Conservation (phyloP, 1,139 yeast species). For the Geotrichum reessii region DNA sequence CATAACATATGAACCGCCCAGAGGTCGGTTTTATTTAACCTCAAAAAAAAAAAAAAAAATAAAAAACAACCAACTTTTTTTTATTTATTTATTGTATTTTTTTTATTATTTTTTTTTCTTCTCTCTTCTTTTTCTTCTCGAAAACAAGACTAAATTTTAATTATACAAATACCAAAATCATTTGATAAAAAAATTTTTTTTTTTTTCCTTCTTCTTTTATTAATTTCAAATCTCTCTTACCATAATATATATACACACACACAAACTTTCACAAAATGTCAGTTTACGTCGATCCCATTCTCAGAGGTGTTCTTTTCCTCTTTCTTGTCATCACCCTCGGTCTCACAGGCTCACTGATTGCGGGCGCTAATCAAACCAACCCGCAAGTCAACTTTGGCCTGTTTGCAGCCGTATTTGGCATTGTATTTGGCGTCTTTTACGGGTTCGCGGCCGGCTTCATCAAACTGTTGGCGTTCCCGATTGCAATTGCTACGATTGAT, state of each 20-base stretch:
- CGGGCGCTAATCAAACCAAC: conserved; percentile 49
- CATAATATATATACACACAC: too few relatives aligned
- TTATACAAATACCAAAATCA: not conserved
- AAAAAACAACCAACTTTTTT: too few relatives aligned
- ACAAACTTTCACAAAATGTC: not conserved
- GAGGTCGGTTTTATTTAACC: not conserved
- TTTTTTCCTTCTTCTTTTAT: too few relatives aligned
- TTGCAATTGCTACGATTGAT: conserved; percentile 67
- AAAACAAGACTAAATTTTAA: not conserved
- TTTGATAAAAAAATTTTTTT: too few relatives aligned
- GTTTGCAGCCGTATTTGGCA: conserved; percentile 80
- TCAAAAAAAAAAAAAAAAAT: not conserved
- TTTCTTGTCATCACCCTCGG: conserved; percentile 77
- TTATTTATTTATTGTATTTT: too few relatives aligned
- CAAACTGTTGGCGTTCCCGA: conserved; percentile 81
- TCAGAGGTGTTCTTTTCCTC: conserved; percentile 68
- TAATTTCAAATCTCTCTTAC: not conserved
- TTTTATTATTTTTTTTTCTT: not conserved
- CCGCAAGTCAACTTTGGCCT: conserved; percentile 85
- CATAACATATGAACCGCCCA: too few relatives aligned
- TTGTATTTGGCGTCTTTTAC: conserved; percentile 73
- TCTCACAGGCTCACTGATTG: conserved; percentile 77
- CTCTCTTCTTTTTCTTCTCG: not conserved
- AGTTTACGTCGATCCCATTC: conserved; percentile 53
- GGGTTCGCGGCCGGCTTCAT: conserved; percentile 75